phyloP scores from a whole-genome alignment of 2,329 filamentous ascomycete species.

The Daldinia sp. region DNA sequence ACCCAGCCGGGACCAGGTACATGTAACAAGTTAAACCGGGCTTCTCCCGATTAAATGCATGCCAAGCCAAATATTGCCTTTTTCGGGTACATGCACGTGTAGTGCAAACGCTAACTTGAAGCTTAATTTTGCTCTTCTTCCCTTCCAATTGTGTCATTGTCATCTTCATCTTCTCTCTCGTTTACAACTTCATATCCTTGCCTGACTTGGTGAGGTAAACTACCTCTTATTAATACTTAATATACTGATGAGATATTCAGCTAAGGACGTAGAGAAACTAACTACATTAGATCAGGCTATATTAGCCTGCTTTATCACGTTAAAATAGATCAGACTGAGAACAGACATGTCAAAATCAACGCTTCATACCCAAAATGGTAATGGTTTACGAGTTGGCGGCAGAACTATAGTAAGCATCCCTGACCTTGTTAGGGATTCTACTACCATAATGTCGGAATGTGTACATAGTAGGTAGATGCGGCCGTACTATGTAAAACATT shows the following conservation, averaged over 20 bases:
- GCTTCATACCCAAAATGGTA: neutral
- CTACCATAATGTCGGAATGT: too few species aligned
- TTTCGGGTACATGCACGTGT: neutral
- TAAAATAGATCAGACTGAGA: neutral
- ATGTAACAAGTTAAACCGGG: neutral
- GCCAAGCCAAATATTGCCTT: neutral
- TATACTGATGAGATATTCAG: neutral
- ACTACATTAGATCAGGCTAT: neutral
- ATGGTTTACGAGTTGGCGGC: neutral
- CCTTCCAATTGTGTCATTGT: neutral
- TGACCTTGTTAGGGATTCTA: neutral
- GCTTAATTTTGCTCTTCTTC: neutral
- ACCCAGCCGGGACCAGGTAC: neutral
- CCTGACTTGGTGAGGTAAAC: neutral
- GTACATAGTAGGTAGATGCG: neutral
- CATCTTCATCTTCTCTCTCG: neutral
- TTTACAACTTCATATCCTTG: neutral
- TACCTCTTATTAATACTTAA: too few species aligned
- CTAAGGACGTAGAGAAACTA: neutral
- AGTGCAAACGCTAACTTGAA: neutral
- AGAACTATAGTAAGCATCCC: neutral
- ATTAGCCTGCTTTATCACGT: conserved; percentile 4
- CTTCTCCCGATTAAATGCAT: neutral
- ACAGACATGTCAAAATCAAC: conserved; percentile 7
- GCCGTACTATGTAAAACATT: neutral